A percentile compares a stretch with the other conserved stretches of the same genome.
These are phyloP conservation scores for Maudiozyma bulderi DNA, from an alignment of 805 yeast genomes.

Conservation along the genomic window DNA sequence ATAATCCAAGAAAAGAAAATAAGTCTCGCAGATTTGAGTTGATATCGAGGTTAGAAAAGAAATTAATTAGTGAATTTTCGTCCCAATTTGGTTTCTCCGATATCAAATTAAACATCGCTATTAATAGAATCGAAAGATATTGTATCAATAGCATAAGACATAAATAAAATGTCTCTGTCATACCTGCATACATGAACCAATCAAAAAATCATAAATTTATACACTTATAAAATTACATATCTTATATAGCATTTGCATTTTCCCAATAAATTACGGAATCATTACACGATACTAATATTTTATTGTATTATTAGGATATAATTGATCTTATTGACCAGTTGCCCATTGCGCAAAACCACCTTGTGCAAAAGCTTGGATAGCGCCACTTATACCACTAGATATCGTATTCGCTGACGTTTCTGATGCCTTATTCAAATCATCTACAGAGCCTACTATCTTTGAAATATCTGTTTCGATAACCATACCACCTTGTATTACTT, in stretches of 20 bases:
- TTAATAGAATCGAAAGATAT: conserved; percentile 7
- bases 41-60: conserved; percentile 10
- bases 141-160: background rate
- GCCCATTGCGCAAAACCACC: conserved; percentile 31
- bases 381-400: conserved; percentile 21
- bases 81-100: conserved; percentile 11
- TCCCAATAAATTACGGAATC: background rate
- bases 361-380: conserved; percentile 26
- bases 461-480: conserved; percentile 85
- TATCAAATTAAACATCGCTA: conserved; percentile 8
- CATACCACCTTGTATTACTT: conserved; percentile 95
- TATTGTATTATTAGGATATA: background rate
- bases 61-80: conserved; percentile 8
- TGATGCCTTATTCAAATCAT: conserved; percentile 35
- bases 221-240: background rate
- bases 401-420: conserved; percentile 18
- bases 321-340: conserved; percentile 18
- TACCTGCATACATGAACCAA: background rate
- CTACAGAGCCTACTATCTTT: conserved; percentile 73
- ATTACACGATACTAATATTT: too few species aligned
- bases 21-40: background rate
- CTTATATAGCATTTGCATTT: background rate
- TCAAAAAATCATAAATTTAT: background rate
- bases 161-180: background rate
- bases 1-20: background rate